Evolutionary conservation across 163 green algal species (phyloP).

Genomic region (Chlorella variabilis): DNA sequence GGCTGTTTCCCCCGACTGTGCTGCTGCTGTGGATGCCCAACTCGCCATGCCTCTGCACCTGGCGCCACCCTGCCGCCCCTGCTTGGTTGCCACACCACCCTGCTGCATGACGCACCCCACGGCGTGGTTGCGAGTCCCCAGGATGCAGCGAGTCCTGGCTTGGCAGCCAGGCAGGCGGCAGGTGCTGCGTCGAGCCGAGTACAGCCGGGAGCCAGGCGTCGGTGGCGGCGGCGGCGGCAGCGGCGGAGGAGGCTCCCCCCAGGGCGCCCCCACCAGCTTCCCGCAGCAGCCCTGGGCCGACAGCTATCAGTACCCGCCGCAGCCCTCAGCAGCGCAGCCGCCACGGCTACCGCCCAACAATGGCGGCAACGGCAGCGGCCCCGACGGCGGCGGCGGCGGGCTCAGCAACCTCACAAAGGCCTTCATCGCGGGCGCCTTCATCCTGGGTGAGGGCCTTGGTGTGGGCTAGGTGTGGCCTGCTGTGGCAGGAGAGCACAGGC

Average conservation of each 20-base stretch:
- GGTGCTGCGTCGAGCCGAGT: slow-evolving; percentile 6
- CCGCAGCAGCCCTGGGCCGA: slow-evolving; percentile 21
- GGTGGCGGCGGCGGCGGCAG: slow-evolving; percentile 7
- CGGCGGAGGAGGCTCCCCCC: not conserved
- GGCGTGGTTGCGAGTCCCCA: not conserved
- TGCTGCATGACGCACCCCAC: not conserved
- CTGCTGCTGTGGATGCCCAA: not conserved
- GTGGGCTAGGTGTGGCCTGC: not conserved
- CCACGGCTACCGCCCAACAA: slow-evolving; percentile 24
- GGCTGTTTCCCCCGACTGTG: too few species aligned
- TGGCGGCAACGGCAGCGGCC: not conserved
- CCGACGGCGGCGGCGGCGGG: slow-evolving; percentile 28
- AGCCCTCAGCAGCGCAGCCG: not conserved
- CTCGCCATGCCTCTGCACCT: not conserved
- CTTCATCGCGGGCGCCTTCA: slow-evolving; percentile 91
- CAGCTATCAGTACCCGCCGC: slow-evolving; percentile 28
- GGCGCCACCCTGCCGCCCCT: too few species aligned
- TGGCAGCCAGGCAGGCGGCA: not conserved
- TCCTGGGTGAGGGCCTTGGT: slow-evolving; percentile 81
- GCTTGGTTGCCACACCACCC: too few species aligned
- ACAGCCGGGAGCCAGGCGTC: slow-evolving; percentile 8
- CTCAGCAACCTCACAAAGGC: slow-evolving; percentile 78
- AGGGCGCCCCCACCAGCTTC: not conserved
- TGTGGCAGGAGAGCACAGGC: too few species aligned
- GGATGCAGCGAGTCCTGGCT: not conserved